Evolutionary conservation across 2,329 filamentous ascomycete species (phyloP).

Genomic region (Lachnellula cervina): DNA sequence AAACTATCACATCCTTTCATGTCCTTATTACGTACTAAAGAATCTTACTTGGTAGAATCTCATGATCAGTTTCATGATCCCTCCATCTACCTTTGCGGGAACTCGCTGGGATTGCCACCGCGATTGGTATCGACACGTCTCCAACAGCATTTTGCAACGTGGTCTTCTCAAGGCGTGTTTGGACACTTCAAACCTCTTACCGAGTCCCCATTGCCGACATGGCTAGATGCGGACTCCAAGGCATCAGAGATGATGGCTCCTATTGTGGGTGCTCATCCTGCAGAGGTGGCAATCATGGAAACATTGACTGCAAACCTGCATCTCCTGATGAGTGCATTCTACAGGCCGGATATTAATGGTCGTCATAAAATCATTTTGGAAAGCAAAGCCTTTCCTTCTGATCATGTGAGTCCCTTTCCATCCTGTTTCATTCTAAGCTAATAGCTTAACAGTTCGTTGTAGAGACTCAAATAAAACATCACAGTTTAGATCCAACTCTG

Average conservation of each 20-base stretch:
- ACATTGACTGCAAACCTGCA: conserved; percentile 76
- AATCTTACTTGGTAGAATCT: conserved; percentile 10
- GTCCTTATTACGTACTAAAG: background rate
- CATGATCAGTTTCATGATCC: conserved; percentile 18
- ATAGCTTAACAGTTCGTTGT: conserved; percentile 59
- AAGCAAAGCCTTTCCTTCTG: conserved; percentile 75
- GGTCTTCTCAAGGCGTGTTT: conserved; percentile 71
- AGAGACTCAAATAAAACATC: conserved; percentile 68
- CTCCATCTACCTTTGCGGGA: conserved; percentile 70
- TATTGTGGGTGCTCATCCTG: conserved; percentile 62
- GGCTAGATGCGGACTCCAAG: conserved; percentile 66
- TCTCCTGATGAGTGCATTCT: conserved; percentile 73
- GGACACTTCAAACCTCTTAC: conserved; percentile 67
- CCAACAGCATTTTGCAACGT: conserved; percentile 64
- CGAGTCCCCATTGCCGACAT: conserved; percentile 57
- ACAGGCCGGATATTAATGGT: conserved; percentile 55
- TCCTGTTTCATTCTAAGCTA: conserved; percentile 1
- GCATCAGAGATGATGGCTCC: conserved; percentile 62
- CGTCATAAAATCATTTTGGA: conserved; percentile 73
- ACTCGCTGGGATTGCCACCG: conserved; percentile 73
- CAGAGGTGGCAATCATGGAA: conserved; percentile 75
- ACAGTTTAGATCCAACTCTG: conserved; percentile 57
- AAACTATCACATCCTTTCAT: conserved; percentile 5
- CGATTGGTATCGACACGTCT: conserved; percentile 59
- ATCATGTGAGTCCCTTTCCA: conserved; percentile 55